phyloP scores from a whole-genome alignment of 176 grass and related monocot species.

The Urochloa ruziziensis region DNA sequence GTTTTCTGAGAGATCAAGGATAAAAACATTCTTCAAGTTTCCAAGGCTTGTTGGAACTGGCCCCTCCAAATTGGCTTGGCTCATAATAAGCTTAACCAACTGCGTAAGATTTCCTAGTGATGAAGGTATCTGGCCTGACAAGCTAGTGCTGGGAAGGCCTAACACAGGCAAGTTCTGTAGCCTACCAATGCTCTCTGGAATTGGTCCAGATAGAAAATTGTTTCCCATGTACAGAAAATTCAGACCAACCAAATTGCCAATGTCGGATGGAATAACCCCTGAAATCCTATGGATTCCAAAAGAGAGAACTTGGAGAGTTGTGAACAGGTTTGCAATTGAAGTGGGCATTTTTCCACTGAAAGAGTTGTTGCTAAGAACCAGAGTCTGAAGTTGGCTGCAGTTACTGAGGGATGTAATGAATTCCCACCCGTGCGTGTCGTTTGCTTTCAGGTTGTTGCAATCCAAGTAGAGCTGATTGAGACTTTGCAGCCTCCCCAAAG shows the following conservation, averaged over 20 bases:
- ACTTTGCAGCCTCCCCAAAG: not conserved
- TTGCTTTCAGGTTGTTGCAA: not conserved
- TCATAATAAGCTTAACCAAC: not conserved
- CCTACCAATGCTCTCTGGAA: slow-evolving; percentile 22
- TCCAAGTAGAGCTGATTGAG: not conserved
- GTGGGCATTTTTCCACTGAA: slow-evolving; percentile 1
- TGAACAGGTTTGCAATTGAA: not conserved
- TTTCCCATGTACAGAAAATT: not conserved
- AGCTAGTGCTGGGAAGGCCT: not conserved
- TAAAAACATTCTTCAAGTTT: not conserved
- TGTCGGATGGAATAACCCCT: not conserved
- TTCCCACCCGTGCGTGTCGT: slow-evolving; percentile 7
- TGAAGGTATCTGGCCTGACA: slow-evolving; percentile 12
- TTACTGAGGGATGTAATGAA: slow-evolving; percentile 13
- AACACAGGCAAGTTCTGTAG: not conserved
- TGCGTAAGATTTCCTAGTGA: slow-evolving; percentile 10
- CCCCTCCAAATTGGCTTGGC: slow-evolving; percentile 5
- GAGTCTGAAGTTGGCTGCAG: not conserved
- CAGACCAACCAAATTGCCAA: slow-evolving; percentile 16
- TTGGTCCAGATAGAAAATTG: not conserved
- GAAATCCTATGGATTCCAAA: not conserved
- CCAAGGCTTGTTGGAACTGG: slow-evolving; percentile 11
- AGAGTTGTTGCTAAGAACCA: not conserved
- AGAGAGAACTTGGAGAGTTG: not conserved
- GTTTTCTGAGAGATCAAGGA: not conserved